Evolutionary conservation across 2,329 filamentous ascomycete species (phyloP), one percentile per base, ranked within the genome.

Genomic region (Aspergillus texensis): DNA sequence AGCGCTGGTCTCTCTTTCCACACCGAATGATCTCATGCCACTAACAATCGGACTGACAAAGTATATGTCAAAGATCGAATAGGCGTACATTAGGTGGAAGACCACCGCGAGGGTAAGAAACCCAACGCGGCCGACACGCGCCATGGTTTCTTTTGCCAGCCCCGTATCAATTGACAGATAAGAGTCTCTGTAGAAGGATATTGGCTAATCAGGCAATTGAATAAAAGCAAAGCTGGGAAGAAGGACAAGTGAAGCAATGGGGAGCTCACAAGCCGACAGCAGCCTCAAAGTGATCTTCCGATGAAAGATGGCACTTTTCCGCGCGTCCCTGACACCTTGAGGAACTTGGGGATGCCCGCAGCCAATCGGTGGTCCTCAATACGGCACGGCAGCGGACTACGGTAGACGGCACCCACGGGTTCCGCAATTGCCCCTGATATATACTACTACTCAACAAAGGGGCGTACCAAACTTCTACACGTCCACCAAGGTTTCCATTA

Each of bases 41-140:
- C 90, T 91, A 60, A 98, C 95, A 71, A 99, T 95, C 26, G 95
- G 95, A 77, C 93, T 97, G 75, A 97, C 93, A 76, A 99, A 99
- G 81, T 99, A 98, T 68, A 98, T 95, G 78, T 97, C 94, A 81
- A 99, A 99, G 74, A 98, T 98, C 64, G 93, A 97, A 76, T 90
- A 91, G 62, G 97, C 90, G 78, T 99, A 99, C 68, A 96, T 87
- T 60, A 98, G 78, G 80, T 99, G 96, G 77, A 99, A 99, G 65
- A 94, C 82, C 75, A 97, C 86, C 71, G 95, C 95, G 75, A 96
- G 87, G 76, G 90, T 89, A 78, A 98, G 81, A 77, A 99, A 98
- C 75, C 89, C 90, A 74, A 91, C 87, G 75, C 94, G 92, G 70
- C 86, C 83, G 64, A 88, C 79, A 72, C 86, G 85, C 67, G 81